A percentile compares a stretch with the other conserved stretches of the same genome.
Conservation (phyloP, 2,329 filamentous ascomycete genomes). For the Clonostachys solani region DNA sequence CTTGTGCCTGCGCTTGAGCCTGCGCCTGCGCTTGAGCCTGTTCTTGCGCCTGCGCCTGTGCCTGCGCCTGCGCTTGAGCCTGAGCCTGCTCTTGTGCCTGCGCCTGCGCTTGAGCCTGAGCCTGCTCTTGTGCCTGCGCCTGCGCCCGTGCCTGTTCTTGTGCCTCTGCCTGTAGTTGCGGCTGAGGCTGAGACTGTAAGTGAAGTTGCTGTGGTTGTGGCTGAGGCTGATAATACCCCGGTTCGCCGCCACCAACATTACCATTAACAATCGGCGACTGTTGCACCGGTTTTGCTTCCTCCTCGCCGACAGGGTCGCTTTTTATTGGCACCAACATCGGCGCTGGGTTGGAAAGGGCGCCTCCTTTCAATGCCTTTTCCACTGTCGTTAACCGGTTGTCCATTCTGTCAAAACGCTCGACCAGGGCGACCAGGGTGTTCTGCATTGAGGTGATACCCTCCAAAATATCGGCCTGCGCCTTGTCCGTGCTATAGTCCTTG, state of each 20-base stretch:
- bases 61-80: background rate
- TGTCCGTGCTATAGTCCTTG: slow-evolving; percentile 43
- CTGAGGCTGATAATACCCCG: background rate
- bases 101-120: background rate
- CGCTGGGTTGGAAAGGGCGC: too few species aligned
- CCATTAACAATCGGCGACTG: too few species aligned
- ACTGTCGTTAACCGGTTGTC: slow-evolving; percentile 29
- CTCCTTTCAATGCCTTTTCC: slow-evolving; percentile 12
- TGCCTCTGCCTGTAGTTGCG: background rate
- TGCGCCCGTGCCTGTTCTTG: background rate
- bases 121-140: background rate
- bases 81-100: background rate
- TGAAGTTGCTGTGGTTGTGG: background rate
- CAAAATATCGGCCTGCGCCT: slow-evolving; percentile 55
- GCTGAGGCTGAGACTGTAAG: background rate
- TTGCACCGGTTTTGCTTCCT: background rate
- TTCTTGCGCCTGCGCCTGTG: background rate
- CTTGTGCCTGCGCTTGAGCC: background rate
- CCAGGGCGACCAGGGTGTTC: slow-evolving; percentile 25
- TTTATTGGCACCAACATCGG: too few species aligned
- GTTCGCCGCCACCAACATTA: background rate
- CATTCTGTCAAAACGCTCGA: slow-evolving; percentile 29
- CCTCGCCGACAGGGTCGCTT: background rate
- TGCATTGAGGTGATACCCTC: slow-evolving; percentile 44
- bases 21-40: background rate